These are phyloP conservation scores for Casaregolazyma lundiana DNA, from an alignment of 1,139 yeast genomes.

Conservation along the genomic window DNA sequence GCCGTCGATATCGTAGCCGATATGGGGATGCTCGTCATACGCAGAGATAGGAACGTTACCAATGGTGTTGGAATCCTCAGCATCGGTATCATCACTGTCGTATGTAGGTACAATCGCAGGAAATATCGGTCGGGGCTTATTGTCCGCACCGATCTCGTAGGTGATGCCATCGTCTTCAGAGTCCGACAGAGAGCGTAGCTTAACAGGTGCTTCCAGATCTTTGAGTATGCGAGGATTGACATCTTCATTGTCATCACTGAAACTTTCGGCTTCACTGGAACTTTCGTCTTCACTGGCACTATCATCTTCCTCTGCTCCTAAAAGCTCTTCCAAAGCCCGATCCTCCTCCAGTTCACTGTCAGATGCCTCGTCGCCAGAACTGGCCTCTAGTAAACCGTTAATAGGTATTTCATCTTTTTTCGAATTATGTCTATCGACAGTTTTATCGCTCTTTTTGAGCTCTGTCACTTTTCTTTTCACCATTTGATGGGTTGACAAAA, in stretches of 20 bases:
- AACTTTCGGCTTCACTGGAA: slow-evolving; percentile 22
- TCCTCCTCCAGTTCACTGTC: slow-evolving; percentile 23
- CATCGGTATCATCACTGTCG: slow-evolving; percentile 90
- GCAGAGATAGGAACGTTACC: slow-evolving; percentile 92
- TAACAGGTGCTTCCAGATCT: slow-evolving; percentile 18
- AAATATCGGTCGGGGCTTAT: slow-evolving; percentile 64
- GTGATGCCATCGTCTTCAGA: slow-evolving; percentile 25
- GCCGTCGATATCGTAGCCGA: slow-evolving; percentile 96
- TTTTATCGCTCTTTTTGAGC: slow-evolving; percentile 11
- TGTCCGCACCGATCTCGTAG: slow-evolving; percentile 57
- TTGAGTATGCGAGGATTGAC: slow-evolving; percentile 25
- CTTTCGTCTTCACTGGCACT: slow-evolving; percentile 21
- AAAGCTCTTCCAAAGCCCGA: slow-evolving; percentile 22
- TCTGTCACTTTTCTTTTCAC: slow-evolving; percentile 19
- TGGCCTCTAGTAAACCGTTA: slow-evolving; percentile 14
- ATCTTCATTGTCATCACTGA: slow-evolving; percentile 20
- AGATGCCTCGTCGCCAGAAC: slow-evolving; percentile 15
- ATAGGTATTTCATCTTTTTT: slow-evolving; percentile 16
- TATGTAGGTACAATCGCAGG: slow-evolving; percentile 92
- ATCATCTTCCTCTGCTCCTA: slow-evolving; percentile 19
- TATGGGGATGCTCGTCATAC: slow-evolving; percentile 95
- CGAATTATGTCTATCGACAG: slow-evolving; percentile 7
- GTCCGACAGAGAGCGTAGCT: slow-evolving; percentile 19
- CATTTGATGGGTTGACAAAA: slow-evolving; percentile 10
- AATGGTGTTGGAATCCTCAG: slow-evolving; percentile 78